phyloP scores from a whole-genome alignment of 1,284 basidiomycete species.

The Tremellales sp. region DNA sequence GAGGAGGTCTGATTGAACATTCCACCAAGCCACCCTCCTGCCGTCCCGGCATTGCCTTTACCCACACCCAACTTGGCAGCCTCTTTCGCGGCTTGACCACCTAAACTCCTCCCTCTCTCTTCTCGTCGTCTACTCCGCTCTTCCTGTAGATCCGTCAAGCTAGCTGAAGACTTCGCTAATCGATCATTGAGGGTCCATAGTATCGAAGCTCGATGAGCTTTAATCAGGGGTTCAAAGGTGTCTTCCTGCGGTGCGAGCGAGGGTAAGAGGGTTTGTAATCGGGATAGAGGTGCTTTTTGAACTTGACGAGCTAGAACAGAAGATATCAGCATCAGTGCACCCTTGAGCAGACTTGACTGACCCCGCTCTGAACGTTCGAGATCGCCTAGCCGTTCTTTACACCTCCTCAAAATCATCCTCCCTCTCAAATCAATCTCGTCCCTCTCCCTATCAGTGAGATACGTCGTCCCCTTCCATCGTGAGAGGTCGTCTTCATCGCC shows the following conservation, averaged over 20 bases:
- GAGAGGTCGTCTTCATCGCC: slow-evolving; percentile 22
- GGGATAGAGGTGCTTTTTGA: slow-evolving; percentile 15
- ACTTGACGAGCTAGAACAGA: slow-evolving; percentile 15
- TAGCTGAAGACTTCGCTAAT: slow-evolving; percentile 49
- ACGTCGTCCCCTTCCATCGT: slow-evolving; percentile 47
- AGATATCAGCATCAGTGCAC: neutral
- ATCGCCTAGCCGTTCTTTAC: slow-evolving; percentile 51
- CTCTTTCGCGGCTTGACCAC: slow-evolving; percentile 34
- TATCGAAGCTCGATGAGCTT: slow-evolving; percentile 52
- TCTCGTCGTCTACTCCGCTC: slow-evolving; percentile 46
- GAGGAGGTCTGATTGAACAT: neutral
- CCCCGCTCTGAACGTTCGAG: slow-evolving; percentile 53
- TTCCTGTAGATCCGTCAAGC: slow-evolving; percentile 53
- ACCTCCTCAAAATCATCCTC: slow-evolving; percentile 53
- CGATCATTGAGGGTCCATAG: slow-evolving; percentile 52
- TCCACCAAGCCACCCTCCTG: slow-evolving; percentile 7
- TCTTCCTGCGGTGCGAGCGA: slow-evolving; percentile 38
- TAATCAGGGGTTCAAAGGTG: slow-evolving; percentile 39
- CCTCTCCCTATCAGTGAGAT: slow-evolving; percentile 53
- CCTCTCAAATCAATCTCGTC: slow-evolving; percentile 57
- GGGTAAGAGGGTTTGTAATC: slow-evolving; percentile 39
- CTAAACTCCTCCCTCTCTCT: slow-evolving; percentile 40
- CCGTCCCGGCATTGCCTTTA: neutral
- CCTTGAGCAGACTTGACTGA: slow-evolving; percentile 25
- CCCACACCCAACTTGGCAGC: slow-evolving; percentile 14